Evolutionary conservation across 2,329 filamentous ascomycete genomes (phyloP).

Genomic region (Aspergillus aculeatus): DNA sequence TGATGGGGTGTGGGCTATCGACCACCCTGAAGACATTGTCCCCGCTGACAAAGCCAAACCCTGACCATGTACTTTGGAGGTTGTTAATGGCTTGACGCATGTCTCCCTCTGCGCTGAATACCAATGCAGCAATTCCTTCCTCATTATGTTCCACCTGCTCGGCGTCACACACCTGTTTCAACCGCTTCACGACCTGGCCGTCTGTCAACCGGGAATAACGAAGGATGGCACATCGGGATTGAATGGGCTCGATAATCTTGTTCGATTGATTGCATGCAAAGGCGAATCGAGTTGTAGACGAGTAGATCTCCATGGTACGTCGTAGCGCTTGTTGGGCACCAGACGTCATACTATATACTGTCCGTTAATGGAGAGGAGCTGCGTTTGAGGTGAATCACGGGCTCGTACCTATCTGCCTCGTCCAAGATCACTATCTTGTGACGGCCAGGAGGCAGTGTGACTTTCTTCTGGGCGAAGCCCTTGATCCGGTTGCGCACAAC

Average conservation of each 20-base stretch:
- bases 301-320: conserved; percentile 98
- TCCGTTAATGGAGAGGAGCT: conserved; percentile 1
- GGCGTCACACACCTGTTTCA: conserved; percentile 89
- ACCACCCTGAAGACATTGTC: conserved; percentile 99
- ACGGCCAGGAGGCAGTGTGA: conserved; percentile 82
- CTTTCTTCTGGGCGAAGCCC: conserved; percentile 97
- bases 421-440: conserved; percentile 98
- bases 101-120: conserved; percentile 96
- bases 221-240: conserved; percentile 93
- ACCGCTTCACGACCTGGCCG: conserved; percentile 82
- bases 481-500: conserved; percentile 97
- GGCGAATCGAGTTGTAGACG: conserved; percentile 90
- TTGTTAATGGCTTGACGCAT: conserved; percentile 99
- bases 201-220: conserved; percentile 92
- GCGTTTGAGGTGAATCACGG: neutral
- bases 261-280: conserved; percentile 99
- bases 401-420: conserved; percentile 75
- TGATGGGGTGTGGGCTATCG: conserved; percentile 94
- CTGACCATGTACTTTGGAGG: conserved; percentile 85
- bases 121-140: conserved; percentile 89
- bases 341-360: conserved; percentile 71
- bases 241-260: conserved; percentile 98
- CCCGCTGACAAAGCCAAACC: conserved; percentile 94
- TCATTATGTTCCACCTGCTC: conserved; percentile 90
- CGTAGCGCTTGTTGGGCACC: conserved; percentile 93